These are phyloP conservation scores for Auriscalpium orientale DNA, from an alignment of 768 basidiomycete species.

Conservation along the genomic window DNA sequence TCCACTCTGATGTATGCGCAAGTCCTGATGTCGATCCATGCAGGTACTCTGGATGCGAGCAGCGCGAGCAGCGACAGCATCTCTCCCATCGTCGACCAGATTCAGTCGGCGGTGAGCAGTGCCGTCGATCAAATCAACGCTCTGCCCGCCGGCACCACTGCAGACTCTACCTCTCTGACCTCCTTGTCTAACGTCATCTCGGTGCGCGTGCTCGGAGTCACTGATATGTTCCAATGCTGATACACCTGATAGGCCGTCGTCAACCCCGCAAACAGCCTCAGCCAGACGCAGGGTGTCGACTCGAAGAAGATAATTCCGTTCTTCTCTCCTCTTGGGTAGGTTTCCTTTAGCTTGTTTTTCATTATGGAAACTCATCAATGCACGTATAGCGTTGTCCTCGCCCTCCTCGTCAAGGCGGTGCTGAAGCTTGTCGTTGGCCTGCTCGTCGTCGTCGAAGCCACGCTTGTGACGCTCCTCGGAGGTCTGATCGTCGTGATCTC, in stretches of 20 bases:
- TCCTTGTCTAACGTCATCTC: not conserved
- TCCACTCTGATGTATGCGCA: not conserved
- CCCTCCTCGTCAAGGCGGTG: not conserved
- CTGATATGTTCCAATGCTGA: not conserved
- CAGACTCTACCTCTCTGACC: not conserved
- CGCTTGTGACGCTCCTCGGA: not conserved
- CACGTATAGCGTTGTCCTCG: not conserved
- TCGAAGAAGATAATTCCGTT: not conserved
- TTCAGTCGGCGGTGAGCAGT: not conserved
- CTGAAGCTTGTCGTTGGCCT: not conserved
- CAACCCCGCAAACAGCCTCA: not conserved
- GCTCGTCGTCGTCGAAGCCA: not conserved
- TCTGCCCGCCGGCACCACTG: not conserved
- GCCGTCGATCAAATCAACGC: not conserved
- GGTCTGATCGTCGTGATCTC: not conserved
- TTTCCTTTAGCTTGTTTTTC: not conserved
- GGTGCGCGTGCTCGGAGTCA: not conserved
- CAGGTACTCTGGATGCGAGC: not conserved
- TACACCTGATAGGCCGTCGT: not conserved
- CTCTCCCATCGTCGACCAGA: not conserved
- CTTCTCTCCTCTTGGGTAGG: conserved; percentile 1
- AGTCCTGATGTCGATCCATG: not conserved
- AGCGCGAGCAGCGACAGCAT: not conserved
- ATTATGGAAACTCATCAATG: not conserved
- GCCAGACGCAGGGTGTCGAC: not conserved